Base-by-base conservation (phyloP, 768 basidiomycete species). In the Mycena epipterygia region DNA sequence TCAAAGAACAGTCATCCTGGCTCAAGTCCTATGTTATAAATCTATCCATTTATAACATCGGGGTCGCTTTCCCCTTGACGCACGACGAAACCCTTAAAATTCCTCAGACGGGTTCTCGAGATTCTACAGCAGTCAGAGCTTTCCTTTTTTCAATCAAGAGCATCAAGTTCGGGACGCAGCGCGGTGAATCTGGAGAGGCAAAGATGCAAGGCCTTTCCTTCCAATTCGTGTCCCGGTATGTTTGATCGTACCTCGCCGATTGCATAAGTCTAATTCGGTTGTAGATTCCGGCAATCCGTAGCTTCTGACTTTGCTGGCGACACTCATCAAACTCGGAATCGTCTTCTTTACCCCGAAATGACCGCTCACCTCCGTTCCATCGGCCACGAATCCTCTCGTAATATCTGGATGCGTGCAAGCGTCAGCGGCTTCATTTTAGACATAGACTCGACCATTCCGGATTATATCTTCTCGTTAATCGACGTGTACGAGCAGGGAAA, bases 401-500 rank as follows among this genome's bases (percentile, higher is more conserved):
- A 88, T 64, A 80, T 94, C 27, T 89, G 88, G 82, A 81, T 94
- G 63, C 82, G 83, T 30, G 93, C 93, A 2, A 88, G 85, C 59
- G 92, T 97, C 74, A 93, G 90, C 75, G 96, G 96, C 16, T 96
- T 97, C 77, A 85, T 94, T 55, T 83, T 97, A 65, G 94, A 96
- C 75, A 82, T 97, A 27, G 95, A 96, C 77, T 90, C 95, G 0
- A 87, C 88, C 29, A 93, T 97, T 64, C 89, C 94, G 5, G 89
- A 89, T 69, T 94, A 89, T 75, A 83, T 95, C 9, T 94, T 92
- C 77, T 90, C 93, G n/a, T 82, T 96, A 29, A 86, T 95, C 48
- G 94, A 95, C 67, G 95, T 97, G 32, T 96, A 96, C 80, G 89
- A 87, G 63, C 89, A 89, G 77, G 95, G 96, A 27, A 92, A 92